Percentiles rank a stretch among this genome's conserved stretches.
phyloP scores from a whole-genome alignment of 2,329 filamentous ascomycete species.

The Aspergillus novoparasiticus region DNA sequence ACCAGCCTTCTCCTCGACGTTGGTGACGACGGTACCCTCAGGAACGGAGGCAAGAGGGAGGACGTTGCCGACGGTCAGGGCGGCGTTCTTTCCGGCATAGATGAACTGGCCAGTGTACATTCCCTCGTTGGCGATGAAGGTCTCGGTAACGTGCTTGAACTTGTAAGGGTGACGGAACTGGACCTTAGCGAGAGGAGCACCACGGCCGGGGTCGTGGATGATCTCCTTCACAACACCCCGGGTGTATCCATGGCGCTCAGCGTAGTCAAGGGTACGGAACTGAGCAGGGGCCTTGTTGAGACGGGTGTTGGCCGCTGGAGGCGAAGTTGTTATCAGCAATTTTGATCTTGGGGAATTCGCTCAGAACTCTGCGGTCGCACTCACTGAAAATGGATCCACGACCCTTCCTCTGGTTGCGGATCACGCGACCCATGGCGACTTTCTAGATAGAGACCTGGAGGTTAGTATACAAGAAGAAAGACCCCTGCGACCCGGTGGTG shows the following conservation, averaged over 20 bases:
- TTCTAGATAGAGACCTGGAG: constrained; percentile 37
- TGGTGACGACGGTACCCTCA: constrained; percentile 98
- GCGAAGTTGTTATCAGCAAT: constrained; percentile 38
- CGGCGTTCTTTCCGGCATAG: constrained; percentile 99
- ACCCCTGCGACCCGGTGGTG: constrained; percentile 32
- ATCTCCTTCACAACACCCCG: constrained; percentile 98
- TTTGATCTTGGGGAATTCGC: constrained; percentile 17
- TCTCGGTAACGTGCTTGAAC: constrained; percentile 97
- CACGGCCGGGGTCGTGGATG: constrained; percentile 97
- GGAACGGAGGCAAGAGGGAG: constrained; percentile 92
- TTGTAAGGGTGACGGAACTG: constrained; percentile 97
- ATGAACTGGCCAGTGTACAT: constrained; percentile 99
- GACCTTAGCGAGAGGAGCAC: constrained; percentile 95
- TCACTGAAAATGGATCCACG: constrained; percentile 76
- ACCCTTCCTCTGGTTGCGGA: constrained; percentile 77
- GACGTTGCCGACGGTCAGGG: constrained; percentile 95
- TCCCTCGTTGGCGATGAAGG: constrained; percentile 99
- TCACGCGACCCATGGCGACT: constrained; percentile 67
- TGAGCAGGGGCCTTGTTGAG: constrained; percentile 94
- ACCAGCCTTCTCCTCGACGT: constrained; percentile 98
- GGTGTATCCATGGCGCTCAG: constrained; percentile 96
- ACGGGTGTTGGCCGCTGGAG: constrained; percentile 75
- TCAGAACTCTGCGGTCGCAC: constrained; percentile 47
- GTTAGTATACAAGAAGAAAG: constrained; percentile 39
- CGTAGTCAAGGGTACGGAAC: constrained; percentile 95